Conservation (phyloP, 768 basidiomycete genomes). For the Nidularia pulvinata region DNA sequence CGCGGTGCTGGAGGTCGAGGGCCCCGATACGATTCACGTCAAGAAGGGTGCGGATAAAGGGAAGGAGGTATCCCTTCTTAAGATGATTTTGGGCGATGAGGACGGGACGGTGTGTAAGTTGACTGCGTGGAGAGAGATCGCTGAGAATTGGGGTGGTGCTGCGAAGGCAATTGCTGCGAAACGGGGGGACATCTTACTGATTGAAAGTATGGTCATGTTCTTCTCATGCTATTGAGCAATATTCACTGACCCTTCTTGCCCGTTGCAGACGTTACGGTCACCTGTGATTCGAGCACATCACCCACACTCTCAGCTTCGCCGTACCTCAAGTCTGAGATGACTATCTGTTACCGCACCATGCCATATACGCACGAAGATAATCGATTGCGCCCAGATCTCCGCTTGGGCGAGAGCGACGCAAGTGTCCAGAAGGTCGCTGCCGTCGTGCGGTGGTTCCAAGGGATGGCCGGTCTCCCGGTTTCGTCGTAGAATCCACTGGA, state of each 20-base stretch:
- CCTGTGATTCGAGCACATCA: slow-evolving; percentile 40
- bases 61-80: slow-evolving; percentile 65
- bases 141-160: slow-evolving; percentile 66
- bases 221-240: slow-evolving; percentile 1
- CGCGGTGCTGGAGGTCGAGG: slow-evolving; percentile 75
- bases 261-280: slow-evolving; percentile 49
- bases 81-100: slow-evolving; percentile 75
- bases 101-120: slow-evolving; percentile 67
- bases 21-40: slow-evolving; percentile 65
- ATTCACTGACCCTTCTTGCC: slow-evolving; percentile 1
- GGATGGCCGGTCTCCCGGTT: slow-evolving; percentile 57
- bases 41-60: slow-evolving; percentile 75
- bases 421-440: slow-evolving; percentile 65
- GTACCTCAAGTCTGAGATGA: slow-evolving; percentile 54
- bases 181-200: slow-evolving; percentile 70
- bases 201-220: slow-evolving; percentile 55
- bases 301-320: slow-evolving; percentile 68
- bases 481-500: background rate
- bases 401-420: slow-evolving; percentile 69
- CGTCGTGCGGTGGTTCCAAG: slow-evolving; percentile 72
- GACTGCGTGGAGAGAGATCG: slow-evolving; percentile 78
- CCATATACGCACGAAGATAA: slow-evolving; percentile 60
- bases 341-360: slow-evolving; percentile 82
- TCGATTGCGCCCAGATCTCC: slow-evolving; percentile 67
- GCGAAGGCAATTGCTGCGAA: slow-evolving; percentile 43